A percentile compares a stretch with the other conserved stretches of the same genome.
Evolutionary conservation across 2,329 filamentous ascomycete genomes (phyloP).

Genomic region (Colletotrichum chrysophilum): DNA sequence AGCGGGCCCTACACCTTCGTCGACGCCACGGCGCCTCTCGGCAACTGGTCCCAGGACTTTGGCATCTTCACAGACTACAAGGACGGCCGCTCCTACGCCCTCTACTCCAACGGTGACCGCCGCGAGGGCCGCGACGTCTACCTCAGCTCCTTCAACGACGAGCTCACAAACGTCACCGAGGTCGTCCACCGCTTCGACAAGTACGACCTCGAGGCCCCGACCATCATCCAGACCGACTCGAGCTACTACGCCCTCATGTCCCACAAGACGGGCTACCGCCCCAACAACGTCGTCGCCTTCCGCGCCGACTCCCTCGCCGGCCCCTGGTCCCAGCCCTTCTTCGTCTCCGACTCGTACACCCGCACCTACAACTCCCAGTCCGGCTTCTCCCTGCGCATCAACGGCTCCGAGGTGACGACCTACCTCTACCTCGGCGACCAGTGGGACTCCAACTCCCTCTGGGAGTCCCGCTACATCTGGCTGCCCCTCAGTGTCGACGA

Average conservation of each 20-base stretch:
- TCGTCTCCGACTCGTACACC: conserved; percentile 52
- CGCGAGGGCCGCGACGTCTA: conserved; percentile 62
- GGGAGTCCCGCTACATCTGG: conserved; percentile 63
- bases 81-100: conserved; percentile 57
- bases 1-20: conserved; percentile 60
- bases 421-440: conserved; percentile 55
- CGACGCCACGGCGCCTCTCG: conserved; percentile 57
- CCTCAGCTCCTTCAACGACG: conserved; percentile 56
- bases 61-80: conserved; percentile 66
- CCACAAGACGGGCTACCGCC: conserved; percentile 68
- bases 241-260: conserved; percentile 67
- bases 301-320: conserved; percentile 52
- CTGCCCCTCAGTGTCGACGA: conserved; percentile 58
- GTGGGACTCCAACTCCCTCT: conserved; percentile 57
- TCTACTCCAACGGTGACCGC: conserved; percentile 65
- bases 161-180: conserved; percentile 54
- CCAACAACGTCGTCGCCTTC: conserved; percentile 65
- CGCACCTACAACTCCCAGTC: conserved; percentile 58
- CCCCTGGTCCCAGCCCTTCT: conserved; percentile 58
- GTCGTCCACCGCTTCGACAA: conserved; percentile 62
- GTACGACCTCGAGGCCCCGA: conserved; percentile 65
- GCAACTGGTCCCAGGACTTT: conserved; percentile 69
- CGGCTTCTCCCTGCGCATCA: conserved; percentile 52
- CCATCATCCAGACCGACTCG: conserved; percentile 63
- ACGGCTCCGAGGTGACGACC: conserved; percentile 53